Base-by-base conservation (phyloP, 768 basidiomycete genomes). In the Galerina sulciceps region DNA sequence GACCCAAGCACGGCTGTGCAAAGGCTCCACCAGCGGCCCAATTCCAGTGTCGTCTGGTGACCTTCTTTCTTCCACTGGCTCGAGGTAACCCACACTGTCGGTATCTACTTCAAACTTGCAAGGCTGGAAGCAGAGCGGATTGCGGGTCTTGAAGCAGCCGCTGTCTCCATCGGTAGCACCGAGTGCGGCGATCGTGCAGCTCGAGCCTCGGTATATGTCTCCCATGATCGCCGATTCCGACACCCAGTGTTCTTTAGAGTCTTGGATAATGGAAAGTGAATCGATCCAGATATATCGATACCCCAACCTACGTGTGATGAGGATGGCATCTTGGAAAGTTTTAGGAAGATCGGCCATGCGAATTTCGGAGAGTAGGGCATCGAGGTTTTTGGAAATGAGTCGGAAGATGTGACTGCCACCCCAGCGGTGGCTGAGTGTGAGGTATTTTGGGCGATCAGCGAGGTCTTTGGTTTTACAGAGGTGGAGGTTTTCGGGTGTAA, bases 251-350 rank as follows among this genome's bases (percentile, higher is more conserved):
- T 50, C 47, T 23, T 43, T 53, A 6, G 58, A 60, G 34, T 60
- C 58, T 51, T 60, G 58, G n/a, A 60, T 55, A 23, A 60, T 60
- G 22, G 53, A 60, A 14, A 60, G 35, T 13, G 58, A 60, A 46
- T 60, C 58, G 53, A 60, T 60, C 58, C 58, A 60, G 34, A 60
- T 49, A 42, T 60, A 60, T 14, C n/a, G 15, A 41, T 60, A 46
- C 9, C 58, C 58, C 15, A 60, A 26, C 22, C 47, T 54, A 6
- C 48, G 46, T 11, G 58, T 55, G 31, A 60, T 49, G n/a, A 43
- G n/a, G 35, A 60, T 23, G 20, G 58, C 53, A 8, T 60, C 58
- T 15, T 38, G 53, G 35, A 60, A 60, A 10, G 58, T 60, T 49
- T 55, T 60, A 4, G 53, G 47, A 34, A 60, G 48, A 15, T 20